These are phyloP conservation scores for Geotrichum phurueaensis DNA, from an alignment of 1,139 yeast species.

Conservation along the genomic window DNA sequence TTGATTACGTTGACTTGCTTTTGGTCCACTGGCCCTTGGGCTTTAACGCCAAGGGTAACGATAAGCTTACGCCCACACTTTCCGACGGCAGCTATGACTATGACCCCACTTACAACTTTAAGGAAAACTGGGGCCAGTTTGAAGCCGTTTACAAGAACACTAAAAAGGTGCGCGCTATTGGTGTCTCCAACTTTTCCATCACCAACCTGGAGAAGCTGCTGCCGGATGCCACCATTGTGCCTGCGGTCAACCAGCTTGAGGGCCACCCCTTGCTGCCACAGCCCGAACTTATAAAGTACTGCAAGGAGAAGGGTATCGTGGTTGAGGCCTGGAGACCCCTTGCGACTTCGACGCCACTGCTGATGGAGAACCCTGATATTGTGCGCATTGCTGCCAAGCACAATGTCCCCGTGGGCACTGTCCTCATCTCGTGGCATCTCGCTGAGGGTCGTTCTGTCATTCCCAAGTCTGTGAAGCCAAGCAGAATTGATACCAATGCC, in stretches of 20 bases:
- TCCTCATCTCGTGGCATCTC: slow-evolving; percentile 67
- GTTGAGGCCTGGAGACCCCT: slow-evolving; percentile 78
- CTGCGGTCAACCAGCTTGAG: slow-evolving; percentile 72
- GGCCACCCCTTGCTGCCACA: slow-evolving; percentile 74
- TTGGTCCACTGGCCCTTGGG: slow-evolving; percentile 86
- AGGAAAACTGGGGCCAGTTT: slow-evolving; percentile 64
- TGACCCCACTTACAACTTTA: slow-evolving; percentile 48
- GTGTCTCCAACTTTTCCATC: slow-evolving; percentile 73
- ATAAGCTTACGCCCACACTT: slow-evolving; percentile 38
- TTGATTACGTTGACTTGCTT: slow-evolving; percentile 79
- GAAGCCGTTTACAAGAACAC: slow-evolving; percentile 55
- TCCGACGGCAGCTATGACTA: slow-evolving; percentile 42
- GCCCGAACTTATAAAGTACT: slow-evolving; percentile 50
- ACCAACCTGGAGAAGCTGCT: slow-evolving; percentile 49
- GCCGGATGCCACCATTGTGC: slow-evolving; percentile 49
- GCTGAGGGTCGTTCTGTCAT: slow-evolving; percentile 66
- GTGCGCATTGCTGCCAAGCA: slow-evolving; percentile 50
- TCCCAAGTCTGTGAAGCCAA: slow-evolving; percentile 65
- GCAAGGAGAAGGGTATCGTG: slow-evolving; percentile 49
- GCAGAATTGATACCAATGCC: slow-evolving; percentile 56
- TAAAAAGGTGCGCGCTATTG: slow-evolving; percentile 58
- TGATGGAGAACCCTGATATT: slow-evolving; percentile 48
- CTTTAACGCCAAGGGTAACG: slow-evolving; percentile 41
- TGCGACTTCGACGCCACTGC: slow-evolving; percentile 64
- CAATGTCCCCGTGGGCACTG: slow-evolving; percentile 51